Base-by-base conservation (phyloP, 2,329 filamentous ascomycete species). In the Chaetothyriales sp. region DNA sequence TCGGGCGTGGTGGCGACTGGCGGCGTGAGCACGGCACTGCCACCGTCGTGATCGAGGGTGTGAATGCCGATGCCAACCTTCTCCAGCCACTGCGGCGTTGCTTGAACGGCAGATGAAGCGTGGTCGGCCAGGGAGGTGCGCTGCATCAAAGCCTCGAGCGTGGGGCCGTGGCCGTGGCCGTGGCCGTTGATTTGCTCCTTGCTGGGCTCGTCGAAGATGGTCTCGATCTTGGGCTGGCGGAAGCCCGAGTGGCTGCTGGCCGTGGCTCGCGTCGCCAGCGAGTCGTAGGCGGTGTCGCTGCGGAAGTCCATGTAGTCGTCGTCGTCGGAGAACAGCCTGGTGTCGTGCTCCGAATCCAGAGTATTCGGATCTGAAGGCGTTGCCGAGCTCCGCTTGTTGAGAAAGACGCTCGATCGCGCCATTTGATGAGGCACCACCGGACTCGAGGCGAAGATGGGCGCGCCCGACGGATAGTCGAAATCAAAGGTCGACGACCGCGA, bases 201-300 rank as follows among this genome's bases (percentile, higher is more conserved):
- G 20, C 45, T 70, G 48, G 71, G 73, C 60, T 78, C 76, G 63
- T 81, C 77, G 63, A 83, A 82, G 60, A 83, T 80, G 9, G 76
- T 79, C 59, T 82, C 77, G 53, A 83, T 80, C 47, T 74, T 75
- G 55, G 77, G 73, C 44, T 77, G 75, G 59, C 76, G 71, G 54
- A 73, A 67, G 44, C 73, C 74, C 22, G 74, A 74, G 51, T 72
- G 74, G 60, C 68, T 70, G 50, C 73, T 76, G 56, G 72, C 70
- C 15, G 77, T 79, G 49, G 74, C 74, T 59, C 77, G 72, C 8
- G 79, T 82, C 53, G 77, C 77, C 53, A 81, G 68, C 47, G 80
- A 82, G 65, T 82, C 80, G 66, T 77, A 82, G 15, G 75, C 71
- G 20, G 75, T 80, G 56, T 82, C 80, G 58, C 77, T 81, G 59